phyloP scores from a whole-genome alignment of 805 yeast species.

The Kazachstania africana region DNA sequence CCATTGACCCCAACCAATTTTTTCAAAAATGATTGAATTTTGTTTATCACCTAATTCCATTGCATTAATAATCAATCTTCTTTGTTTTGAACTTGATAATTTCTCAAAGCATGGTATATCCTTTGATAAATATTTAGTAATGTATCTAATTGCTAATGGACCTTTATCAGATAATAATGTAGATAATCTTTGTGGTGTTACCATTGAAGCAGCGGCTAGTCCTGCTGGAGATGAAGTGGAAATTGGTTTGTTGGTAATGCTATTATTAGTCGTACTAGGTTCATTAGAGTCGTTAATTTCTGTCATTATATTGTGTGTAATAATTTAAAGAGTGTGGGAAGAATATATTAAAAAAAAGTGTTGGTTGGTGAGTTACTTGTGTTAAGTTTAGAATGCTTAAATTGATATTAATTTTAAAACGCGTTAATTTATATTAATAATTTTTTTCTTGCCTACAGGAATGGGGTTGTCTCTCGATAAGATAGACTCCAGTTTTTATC shows the following conservation, averaged over 20 bases:
- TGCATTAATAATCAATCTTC: slow-evolving; percentile 80
- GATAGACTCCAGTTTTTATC: too few species aligned
- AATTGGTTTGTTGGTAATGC: slow-evolving; percentile 1
- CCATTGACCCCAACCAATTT: slow-evolving; percentile 98
- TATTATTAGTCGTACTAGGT: too few species aligned
- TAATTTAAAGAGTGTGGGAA: too few species aligned
- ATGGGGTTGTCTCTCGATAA: too few species aligned
- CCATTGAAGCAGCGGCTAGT: slow-evolving; percentile 66
- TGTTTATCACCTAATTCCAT: slow-evolving; percentile 57
- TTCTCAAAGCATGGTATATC: slow-evolving; percentile 72
- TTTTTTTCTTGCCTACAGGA: too few species aligned
- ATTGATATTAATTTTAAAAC: too few species aligned
- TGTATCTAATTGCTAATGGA: slow-evolving; percentile 81
- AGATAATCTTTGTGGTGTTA: slow-evolving; percentile 71
- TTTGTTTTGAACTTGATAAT: slow-evolving; percentile 74
- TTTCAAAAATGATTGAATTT: slow-evolving; percentile 60
- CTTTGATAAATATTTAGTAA: slow-evolving; percentile 61
- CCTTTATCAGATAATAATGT: slow-evolving; percentile 60
- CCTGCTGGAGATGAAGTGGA: slow-evolving; percentile 2
- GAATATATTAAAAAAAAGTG: too few species aligned
- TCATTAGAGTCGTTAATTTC: too few species aligned
- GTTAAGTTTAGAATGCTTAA: too few species aligned
- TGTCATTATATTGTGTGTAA: too few species aligned
- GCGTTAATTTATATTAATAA: too few species aligned
- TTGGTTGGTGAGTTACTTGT: too few species aligned